Conservation (phyloP, 2,329 filamentous ascomycete species). For the Aspergillus arachidicola region DNA sequence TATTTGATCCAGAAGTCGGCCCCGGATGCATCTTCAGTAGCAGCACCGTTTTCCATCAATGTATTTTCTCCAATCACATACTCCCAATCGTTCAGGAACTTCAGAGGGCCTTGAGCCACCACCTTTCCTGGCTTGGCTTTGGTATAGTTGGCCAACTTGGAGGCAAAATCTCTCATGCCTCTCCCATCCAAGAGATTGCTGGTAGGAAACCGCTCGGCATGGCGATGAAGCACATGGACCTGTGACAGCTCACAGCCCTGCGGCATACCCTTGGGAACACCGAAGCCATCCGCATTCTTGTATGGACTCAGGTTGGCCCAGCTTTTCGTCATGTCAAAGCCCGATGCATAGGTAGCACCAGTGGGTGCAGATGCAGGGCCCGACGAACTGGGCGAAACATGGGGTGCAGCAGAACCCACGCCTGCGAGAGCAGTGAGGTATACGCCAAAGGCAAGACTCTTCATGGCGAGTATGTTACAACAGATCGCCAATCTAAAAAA, state of each 20-base stretch:
- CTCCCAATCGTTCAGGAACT: slow-evolving; percentile 56
- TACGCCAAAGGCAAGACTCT: background rate
- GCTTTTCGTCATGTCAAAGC: slow-evolving; percentile 36
- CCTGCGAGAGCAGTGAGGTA: background rate
- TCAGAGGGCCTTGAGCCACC: slow-evolving; percentile 50
- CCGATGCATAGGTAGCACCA: slow-evolving; percentile 29
- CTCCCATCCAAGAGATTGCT: slow-evolving; percentile 50
- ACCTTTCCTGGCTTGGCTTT: slow-evolving; percentile 32
- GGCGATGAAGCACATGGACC: slow-evolving; percentile 57
- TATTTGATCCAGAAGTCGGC: slow-evolving; percentile 59
- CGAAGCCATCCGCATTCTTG: slow-evolving; percentile 28
- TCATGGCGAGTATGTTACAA: background rate
- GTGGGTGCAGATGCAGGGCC: slow-evolving; percentile 23
- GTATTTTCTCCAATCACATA: slow-evolving; percentile 50
- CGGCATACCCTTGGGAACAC: slow-evolving; percentile 50
- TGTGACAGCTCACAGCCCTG: slow-evolving; percentile 59
- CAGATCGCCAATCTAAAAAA: background rate
- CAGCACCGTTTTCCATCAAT: slow-evolving; percentile 54
- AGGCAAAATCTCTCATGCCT: slow-evolving; percentile 53
- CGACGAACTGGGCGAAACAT: background rate
- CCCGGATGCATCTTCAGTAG: slow-evolving; percentile 54
- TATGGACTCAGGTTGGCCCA: slow-evolving; percentile 39
- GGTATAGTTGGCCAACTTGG: slow-evolving; percentile 53
- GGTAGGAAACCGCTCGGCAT: slow-evolving; percentile 57
- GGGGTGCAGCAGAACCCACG: slow-evolving; percentile 5